Percentiles rank a stretch among this genome's conserved stretches.
phyloP scores from a whole-genome alignment of 495 filamentous ascomycete genomes.

The Penicillium salamii region DNA sequence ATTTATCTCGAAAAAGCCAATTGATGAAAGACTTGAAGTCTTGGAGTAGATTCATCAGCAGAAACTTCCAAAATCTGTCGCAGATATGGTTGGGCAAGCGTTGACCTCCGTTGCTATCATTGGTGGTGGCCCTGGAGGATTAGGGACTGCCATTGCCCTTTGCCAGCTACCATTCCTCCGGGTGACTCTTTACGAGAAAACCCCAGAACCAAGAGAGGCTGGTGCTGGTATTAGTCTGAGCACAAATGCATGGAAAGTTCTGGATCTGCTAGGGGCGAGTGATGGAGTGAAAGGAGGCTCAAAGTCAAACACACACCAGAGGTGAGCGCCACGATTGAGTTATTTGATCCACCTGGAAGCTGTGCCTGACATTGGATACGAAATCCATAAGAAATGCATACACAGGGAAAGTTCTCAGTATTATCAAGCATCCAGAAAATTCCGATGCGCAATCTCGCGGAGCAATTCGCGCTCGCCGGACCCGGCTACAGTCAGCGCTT shows the following conservation, averaged over 20 bases:
- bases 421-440: slow-evolving; percentile 12
- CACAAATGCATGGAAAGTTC: slow-evolving; percentile 41
- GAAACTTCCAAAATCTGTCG: neutral
- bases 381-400: slow-evolving; percentile 15
- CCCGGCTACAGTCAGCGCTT: slow-evolving; percentile 40
- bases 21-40: too few species aligned
- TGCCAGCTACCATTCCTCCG: slow-evolving; percentile 42
- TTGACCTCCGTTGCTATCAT: slow-evolving; percentile 35
- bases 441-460: slow-evolving; percentile 10
- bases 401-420: slow-evolving; percentile 14
- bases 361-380: neutral
- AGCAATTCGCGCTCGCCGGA: slow-evolving; percentile 33
- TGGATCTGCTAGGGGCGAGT: slow-evolving; percentile 45
- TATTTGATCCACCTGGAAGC: too few species aligned
- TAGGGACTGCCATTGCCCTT: slow-evolving; percentile 49
- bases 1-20: too few species aligned
- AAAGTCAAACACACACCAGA: slow-evolving; percentile 18
- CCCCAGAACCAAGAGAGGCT: slow-evolving; percentile 42
- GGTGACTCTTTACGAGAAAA: slow-evolving; percentile 48
- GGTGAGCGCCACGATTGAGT: too few species aligned
- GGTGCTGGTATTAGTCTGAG: slow-evolving; percentile 45
- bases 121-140: slow-evolving; percentile 47
- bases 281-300: slow-evolving; percentile 31
- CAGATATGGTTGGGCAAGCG: slow-evolving; percentile 13
- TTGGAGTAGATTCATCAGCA: too few species aligned